phyloP scores from a whole-genome alignment of 1,284 basidiomycete species.

The Wolfiporia cocos region DNA sequence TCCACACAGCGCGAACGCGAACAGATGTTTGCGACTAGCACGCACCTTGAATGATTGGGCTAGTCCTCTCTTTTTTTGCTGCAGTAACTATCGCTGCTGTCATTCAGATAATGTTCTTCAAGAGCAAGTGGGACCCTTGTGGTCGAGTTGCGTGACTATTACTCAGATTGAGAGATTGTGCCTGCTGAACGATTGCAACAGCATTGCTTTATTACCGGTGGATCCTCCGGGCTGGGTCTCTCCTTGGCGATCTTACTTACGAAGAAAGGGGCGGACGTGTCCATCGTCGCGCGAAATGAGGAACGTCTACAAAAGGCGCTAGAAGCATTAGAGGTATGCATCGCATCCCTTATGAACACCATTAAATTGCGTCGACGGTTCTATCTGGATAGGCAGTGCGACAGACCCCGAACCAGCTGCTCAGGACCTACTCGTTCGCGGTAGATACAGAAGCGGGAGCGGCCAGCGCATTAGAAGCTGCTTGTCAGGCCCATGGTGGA shows the following conservation, averaged over 20 bases:
- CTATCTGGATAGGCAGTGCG: slow-evolving; percentile 35
- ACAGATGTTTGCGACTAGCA: background rate
- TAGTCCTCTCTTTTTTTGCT: background rate
- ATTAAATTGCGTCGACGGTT: background rate
- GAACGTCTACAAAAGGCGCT: slow-evolving; percentile 55
- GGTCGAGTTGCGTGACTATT: slow-evolving; percentile 17
- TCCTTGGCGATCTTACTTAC: slow-evolving; percentile 65
- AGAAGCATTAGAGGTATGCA: slow-evolving; percentile 53
- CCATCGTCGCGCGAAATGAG: slow-evolving; percentile 73
- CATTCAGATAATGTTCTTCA: slow-evolving; percentile 11
- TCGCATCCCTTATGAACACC: background rate
- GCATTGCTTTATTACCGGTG: slow-evolving; percentile 80
- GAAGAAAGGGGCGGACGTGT: slow-evolving; percentile 72
- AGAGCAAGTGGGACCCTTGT: slow-evolving; percentile 25
- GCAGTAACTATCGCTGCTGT: background rate
- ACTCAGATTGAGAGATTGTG: too few relatives aligned
- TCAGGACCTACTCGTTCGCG: slow-evolving; percentile 60
- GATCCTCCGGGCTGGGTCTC: slow-evolving; percentile 75
- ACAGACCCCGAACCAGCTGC: slow-evolving; percentile 46
- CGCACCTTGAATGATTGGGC: background rate
- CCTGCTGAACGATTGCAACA: slow-evolving; percentile 19
- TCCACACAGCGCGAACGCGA: too few relatives aligned
- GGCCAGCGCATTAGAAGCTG: slow-evolving; percentile 54
- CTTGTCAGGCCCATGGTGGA: slow-evolving; percentile 45
- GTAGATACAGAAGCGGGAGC: slow-evolving; percentile 46